Evolutionary conservation across 2,329 filamentous ascomycete species (phyloP).

Genomic region (Cladobotryum mycophilum): DNA sequence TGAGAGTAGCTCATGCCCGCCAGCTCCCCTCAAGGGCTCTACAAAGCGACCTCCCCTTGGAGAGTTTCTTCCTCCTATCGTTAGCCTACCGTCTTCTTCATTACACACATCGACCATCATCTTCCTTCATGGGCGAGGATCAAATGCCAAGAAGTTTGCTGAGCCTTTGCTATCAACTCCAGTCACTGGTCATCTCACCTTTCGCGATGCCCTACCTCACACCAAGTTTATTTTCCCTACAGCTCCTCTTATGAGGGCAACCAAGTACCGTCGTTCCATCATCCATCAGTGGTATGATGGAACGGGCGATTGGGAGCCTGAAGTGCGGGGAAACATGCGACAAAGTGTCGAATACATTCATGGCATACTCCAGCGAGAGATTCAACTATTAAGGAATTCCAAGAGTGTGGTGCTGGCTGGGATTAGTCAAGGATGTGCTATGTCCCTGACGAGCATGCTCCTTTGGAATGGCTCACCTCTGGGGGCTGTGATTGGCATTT

Average conservation of each 20-base stretch:
- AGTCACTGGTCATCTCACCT: constrained; percentile 15
- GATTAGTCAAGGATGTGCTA: constrained; percentile 49
- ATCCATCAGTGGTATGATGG: constrained; percentile 33
- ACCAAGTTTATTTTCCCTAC: constrained; percentile 47
- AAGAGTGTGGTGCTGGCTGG: constrained; percentile 41
- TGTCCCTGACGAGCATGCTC: constrained; percentile 35
- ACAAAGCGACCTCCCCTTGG: constrained; percentile 12
- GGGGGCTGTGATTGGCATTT: constrained; percentile 37
- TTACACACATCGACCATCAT: constrained; percentile 40
- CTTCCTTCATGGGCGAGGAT: constrained; percentile 45
- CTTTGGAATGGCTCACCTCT: constrained; percentile 36
- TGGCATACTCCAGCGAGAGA: constrained; percentile 30
- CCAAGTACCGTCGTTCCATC: constrained; percentile 25
- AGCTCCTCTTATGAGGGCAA: constrained; percentile 31
- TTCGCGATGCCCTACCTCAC: constrained; percentile 32
- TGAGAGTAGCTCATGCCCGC: too few species aligned
- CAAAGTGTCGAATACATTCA: constrained; percentile 37
- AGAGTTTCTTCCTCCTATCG: constrained; percentile 18
- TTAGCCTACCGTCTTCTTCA: constrained; percentile 16
- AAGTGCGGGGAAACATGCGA: constrained; percentile 28
- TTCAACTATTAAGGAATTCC: constrained; percentile 26
- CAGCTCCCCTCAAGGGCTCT: background rate
- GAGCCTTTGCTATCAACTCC: constrained; percentile 29
- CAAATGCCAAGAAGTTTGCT: constrained; percentile 34
- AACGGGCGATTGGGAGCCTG: constrained; percentile 29